These are phyloP conservation scores for Zygoascus ofunaensis DNA, from an alignment of 805 yeast species.

Conservation along the genomic window DNA sequence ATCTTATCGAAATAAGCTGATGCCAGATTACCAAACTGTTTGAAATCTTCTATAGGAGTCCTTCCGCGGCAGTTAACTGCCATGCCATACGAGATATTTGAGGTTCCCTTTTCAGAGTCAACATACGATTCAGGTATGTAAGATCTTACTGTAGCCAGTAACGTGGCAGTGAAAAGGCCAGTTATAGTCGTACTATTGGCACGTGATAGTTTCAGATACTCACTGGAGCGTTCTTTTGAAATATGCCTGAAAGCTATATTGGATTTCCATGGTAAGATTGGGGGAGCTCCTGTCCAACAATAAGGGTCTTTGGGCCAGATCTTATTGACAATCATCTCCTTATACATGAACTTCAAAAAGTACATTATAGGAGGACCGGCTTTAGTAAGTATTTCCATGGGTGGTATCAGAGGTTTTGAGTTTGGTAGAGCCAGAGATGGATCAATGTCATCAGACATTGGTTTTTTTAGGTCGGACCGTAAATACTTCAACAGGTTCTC, in stretches of 20 bases:
- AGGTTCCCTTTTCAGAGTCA: constrained; percentile 1
- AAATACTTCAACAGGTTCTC: constrained; percentile 2
- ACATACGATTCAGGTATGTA: constrained; percentile 1
- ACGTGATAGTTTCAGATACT: constrained; percentile 6
- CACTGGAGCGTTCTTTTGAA: constrained; percentile 1
- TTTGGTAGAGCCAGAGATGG: no score
- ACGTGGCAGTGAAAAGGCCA: constrained; percentile 8
- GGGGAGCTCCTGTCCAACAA: constrained; percentile 8
- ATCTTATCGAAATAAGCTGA: background rate
- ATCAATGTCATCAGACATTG: no score
- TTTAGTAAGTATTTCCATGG: constrained; percentile 7
- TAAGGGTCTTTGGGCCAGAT: background rate
- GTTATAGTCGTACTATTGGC: constrained; percentile 7
- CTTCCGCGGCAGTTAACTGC: constrained; percentile 16
- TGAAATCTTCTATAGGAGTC: background rate
- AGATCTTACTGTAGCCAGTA: constrained; percentile 5
- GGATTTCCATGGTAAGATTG: constrained; percentile 7
- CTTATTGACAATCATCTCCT: background rate
- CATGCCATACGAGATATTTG: background rate
- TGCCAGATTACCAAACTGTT: constrained; percentile 12
- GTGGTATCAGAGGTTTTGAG: no score
- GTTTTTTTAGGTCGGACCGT: background rate
- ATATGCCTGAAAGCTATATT: constrained; percentile 5
- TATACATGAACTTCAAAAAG: background rate
- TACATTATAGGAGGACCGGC: constrained; percentile 8